phyloP scores from a whole-genome alignment of 2,329 filamentous ascomycete genomes.

The Massarina eburnea region DNA sequence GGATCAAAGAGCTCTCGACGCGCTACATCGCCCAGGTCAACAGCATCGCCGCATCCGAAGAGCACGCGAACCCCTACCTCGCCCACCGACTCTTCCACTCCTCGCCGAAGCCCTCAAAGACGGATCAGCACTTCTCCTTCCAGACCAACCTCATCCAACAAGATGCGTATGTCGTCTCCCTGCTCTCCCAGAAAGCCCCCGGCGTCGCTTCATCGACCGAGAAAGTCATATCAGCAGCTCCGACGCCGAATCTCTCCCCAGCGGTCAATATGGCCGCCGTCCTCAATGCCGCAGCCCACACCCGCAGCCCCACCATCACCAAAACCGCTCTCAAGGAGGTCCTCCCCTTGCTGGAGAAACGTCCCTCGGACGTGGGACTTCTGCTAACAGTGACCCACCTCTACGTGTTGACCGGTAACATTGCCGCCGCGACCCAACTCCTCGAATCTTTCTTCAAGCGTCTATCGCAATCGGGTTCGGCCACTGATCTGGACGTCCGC shows the following conservation, averaged over 20 bases:
- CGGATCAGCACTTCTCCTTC: conserved; percentile 71
- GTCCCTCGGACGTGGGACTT: conserved; percentile 79
- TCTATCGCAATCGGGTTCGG: conserved; percentile 63
- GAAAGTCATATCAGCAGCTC: conserved; percentile 51
- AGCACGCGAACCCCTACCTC: conserved; percentile 66
- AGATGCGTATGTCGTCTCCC: conserved; percentile 65
- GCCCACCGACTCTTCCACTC: conserved; percentile 63
- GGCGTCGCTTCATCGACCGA: conserved; percentile 63
- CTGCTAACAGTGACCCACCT: conserved; percentile 79
- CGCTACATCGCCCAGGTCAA: conserved; percentile 70
- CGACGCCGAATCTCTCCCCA: conserved; percentile 50
- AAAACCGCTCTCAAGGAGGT: conserved; percentile 71
- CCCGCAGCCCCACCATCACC: conserved; percentile 60
- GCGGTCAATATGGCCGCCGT: conserved; percentile 60
- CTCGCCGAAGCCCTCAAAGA: conserved; percentile 54
- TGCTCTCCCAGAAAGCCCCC: conserved; percentile 67
- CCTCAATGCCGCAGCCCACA: conserved; percentile 73
- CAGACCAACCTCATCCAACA: conserved; percentile 64
- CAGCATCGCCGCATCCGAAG: conserved; percentile 51
- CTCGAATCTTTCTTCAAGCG: conserved; percentile 74
- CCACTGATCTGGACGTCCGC: conserved; percentile 67
- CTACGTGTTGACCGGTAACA: conserved; percentile 71
- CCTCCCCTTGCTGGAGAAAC: conserved; percentile 68
- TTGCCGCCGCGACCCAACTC: conserved; percentile 71
- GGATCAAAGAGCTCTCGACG: conserved; percentile 68